Percentiles rank a stretch among this genome's conserved stretches.
phyloP scores from a whole-genome alignment of 495 filamentous ascomycete species.

The Aspergillus ostianus region DNA sequence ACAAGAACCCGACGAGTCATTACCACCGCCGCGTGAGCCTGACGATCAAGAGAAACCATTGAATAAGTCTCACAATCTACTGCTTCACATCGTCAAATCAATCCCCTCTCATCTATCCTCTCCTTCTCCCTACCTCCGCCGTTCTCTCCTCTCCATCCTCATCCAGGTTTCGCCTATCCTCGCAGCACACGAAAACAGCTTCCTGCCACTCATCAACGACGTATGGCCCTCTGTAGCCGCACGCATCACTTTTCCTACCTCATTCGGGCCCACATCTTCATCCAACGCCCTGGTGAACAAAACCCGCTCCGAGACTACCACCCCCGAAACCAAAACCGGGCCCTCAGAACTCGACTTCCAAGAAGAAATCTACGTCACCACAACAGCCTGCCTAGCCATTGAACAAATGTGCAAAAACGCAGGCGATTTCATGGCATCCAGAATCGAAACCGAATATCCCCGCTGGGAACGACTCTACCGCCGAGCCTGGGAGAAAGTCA shows the following conservation, averaged over 20 bases:
- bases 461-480: conserved; percentile 48
- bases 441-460: conserved; percentile 70
- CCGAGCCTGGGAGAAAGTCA: conserved; percentile 39
- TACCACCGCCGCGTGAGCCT: conserved; percentile 46
- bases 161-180: conserved; percentile 65
- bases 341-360: conserved; percentile 45
- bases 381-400: conserved; percentile 65
- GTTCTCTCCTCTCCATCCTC: conserved; percentile 72
- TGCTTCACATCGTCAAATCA: conserved; percentile 64
- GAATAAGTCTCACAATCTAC: conserved; percentile 56
- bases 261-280: conserved; percentile 21
- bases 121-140: conserved; percentile 72
- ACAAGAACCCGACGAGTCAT: conserved; percentile 36
- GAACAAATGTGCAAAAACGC: conserved; percentile 57
- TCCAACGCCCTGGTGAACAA: conserved; percentile 28
- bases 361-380: conserved; percentile 69
- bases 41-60: conserved; percentile 55
- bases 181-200: conserved; percentile 70
- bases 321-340: conserved; percentile 2
- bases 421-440: conserved; percentile 74
- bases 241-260: conserved; percentile 55
- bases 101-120: conserved; percentile 86
- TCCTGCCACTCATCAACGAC: conserved; percentile 84
- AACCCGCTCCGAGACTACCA: conserved; percentile 10
- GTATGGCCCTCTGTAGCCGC: conserved; percentile 78